phyloP scores from a whole-genome alignment of 2,329 filamentous ascomycete genomes.

The Sporothrix pseudoabietina region DNA sequence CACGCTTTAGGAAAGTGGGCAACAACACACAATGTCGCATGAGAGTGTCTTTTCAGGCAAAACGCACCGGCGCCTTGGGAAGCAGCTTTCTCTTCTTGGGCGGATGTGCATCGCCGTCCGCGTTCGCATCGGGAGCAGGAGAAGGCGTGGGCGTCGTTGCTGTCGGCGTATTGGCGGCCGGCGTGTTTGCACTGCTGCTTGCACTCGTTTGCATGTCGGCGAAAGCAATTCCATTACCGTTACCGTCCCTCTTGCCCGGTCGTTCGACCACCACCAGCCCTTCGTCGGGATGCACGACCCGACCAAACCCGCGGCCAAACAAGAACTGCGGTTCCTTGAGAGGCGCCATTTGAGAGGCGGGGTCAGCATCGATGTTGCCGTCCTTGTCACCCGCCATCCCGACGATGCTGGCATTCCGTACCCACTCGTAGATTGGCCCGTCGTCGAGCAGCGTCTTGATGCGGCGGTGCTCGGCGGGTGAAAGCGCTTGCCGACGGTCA shows the following conservation, averaged over 20 bases:
- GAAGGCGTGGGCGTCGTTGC: background rate
- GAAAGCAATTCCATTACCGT: background rate
- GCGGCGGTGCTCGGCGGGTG: conserved; percentile 61
- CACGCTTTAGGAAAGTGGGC: background rate
- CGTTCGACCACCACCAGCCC: conserved; percentile 40
- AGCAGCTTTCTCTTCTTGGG: conserved; percentile 20
- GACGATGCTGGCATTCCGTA: conserved; percentile 54
- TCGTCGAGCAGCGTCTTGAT: conserved; percentile 62
- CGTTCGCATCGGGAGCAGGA: background rate
- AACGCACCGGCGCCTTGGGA: conserved; percentile 24
- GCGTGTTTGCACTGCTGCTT: background rate
- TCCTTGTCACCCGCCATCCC: conserved; percentile 34
- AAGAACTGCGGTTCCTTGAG: conserved; percentile 51
- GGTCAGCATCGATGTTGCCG: conserved; percentile 34
- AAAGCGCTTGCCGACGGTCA: conserved; percentile 72
- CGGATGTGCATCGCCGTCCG: background rate
- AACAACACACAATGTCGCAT: background rate
- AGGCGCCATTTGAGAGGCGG: conserved; percentile 53
- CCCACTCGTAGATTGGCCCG: conserved; percentile 59
- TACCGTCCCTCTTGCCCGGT: background rate
- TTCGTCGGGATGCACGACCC: conserved; percentile 49
- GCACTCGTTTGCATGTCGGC: background rate
- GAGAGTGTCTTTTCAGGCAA: background rate
- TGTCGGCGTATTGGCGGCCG: background rate
- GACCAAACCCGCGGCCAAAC: conserved; percentile 55